Evolutionary conservation across 73 alveolate genomes (phyloP).

Genomic region (Paramecium sonneborni): DNA sequence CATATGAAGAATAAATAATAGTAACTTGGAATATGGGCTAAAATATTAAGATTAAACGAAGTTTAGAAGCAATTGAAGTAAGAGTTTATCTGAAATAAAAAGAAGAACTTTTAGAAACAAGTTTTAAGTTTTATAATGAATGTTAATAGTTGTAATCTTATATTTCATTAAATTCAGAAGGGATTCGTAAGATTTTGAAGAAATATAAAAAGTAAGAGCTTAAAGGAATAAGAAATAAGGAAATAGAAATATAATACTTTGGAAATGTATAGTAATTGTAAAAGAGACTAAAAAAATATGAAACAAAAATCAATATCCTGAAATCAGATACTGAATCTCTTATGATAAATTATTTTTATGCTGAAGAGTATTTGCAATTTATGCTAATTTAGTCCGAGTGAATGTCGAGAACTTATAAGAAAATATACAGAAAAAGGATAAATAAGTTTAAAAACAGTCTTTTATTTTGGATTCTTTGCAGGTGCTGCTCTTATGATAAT

Average conservation of each 20-base stretch:
- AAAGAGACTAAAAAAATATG: background rate
- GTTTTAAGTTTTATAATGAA: background rate
- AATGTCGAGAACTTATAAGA: background rate
- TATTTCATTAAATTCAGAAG: background rate
- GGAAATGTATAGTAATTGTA: background rate
- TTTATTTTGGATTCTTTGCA: constrained; percentile 10
- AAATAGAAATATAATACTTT: background rate
- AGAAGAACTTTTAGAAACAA: background rate
- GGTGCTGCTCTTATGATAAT: background rate
- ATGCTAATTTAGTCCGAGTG: background rate
- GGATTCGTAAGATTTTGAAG: background rate
- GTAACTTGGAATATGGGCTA: background rate
- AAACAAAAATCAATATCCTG: background rate
- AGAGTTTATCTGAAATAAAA: background rate
- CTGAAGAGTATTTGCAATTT: constrained; percentile 15
- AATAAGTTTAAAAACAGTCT: background rate
- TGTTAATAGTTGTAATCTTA: background rate
- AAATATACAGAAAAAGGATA: background rate
- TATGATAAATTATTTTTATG: background rate
- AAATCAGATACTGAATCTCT: constrained; percentile 21
- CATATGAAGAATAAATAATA: background rate
- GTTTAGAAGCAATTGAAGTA: background rate
- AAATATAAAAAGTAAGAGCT: constrained; percentile 7
- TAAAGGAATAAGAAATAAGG: background rate
- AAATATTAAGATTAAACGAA: background rate